Evolutionary conservation across 2,329 filamentous ascomycete species (phyloP), one percentile per base, ranked within the genome.

Genomic region (Camillea tinctor): DNA sequence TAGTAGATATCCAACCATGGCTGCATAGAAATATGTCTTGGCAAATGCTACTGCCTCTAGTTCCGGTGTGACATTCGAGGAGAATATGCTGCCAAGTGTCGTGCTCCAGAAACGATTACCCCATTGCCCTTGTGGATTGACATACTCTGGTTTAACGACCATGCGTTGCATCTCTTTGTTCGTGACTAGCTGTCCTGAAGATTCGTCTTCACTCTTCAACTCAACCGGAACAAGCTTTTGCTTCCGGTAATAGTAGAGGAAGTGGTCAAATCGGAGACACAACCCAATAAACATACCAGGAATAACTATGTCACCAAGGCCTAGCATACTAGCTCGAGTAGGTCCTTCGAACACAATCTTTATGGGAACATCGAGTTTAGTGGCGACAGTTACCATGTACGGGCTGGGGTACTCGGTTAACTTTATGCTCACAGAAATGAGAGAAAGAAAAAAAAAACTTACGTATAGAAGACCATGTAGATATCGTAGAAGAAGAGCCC

Each of bases 401-500:
- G 91, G 91, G 0, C 87, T 89, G 59, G n/a, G n/a, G 17, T n/a
- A 11, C 17, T 11, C 2, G n/a, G 17, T 44, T 15, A 44, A 15
- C 17, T 44, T n/a, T 11, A 44, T n/a, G 1, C 36, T 44, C n/a
- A 5, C 13, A 6, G 7, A 44, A 44, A 2, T 44, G 6, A 44
- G 13, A 44, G 11, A 44, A 15, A 17, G 80, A 85, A n/a, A 44
- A 13, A 40, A 17, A 40, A 15, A 15, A 80, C 85, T 76, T 72
- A 88, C 79, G 90, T 93, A 72, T 90, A 95, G 72, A 95, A 95
- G 5, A 95, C 91, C 81, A 94, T 93, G 74, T 95, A 88, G 54
- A 99, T 94, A 72, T 99, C 94, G 71, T 99, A 99, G 71, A 96
- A 86, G 78, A 98, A 98, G 1, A 98, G 80, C 0, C 89, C 91